Percentiles rank a stretch among this genome's conserved stretches.
Conservation (phyloP, 2,329 filamentous ascomycete species). For the Dryadomyces sulphureus region DNA sequence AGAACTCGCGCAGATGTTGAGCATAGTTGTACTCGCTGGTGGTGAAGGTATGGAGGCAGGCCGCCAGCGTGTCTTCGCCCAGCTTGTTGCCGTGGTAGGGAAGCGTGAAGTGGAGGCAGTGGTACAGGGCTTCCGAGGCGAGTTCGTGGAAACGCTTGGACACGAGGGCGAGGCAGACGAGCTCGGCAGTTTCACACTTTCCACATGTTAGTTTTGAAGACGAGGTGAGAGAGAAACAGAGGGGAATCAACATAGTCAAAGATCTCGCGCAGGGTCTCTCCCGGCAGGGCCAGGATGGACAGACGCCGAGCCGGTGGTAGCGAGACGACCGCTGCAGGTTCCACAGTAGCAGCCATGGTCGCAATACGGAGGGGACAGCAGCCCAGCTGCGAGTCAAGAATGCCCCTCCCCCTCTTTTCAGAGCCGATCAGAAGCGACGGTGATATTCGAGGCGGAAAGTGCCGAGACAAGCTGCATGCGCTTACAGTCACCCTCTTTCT, state of each 20-base stretch:
- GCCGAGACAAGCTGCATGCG: not conserved
- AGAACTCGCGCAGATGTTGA: slow-evolving; percentile 38
- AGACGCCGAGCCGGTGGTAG: not conserved
- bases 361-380: not conserved
- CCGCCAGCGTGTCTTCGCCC: slow-evolving; percentile 43
- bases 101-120: slow-evolving; percentile 45
- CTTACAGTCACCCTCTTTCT: not conserved
- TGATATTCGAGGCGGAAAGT: not conserved
- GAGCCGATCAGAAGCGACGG: not conserved
- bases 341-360: not conserved
- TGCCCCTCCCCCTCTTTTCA: not conserved
- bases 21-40: slow-evolving; percentile 51
- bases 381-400: not conserved
- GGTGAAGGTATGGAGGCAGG: slow-evolving; percentile 44
- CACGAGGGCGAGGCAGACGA: slow-evolving; percentile 43
- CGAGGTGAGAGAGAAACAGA: not conserved
- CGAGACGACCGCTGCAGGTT: not conserved
- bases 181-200: slow-evolving; percentile 30
- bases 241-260: slow-evolving; percentile 25
- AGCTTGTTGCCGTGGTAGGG: slow-evolving; percentile 38
- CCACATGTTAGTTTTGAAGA: not conserved
- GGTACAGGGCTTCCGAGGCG: slow-evolving; percentile 43
- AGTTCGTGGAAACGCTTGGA: slow-evolving; percentile 42
- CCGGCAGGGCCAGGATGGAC: slow-evolving; percentile 27
- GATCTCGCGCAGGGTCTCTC: slow-evolving; percentile 34